phyloP scores from a whole-genome alignment of 1,284 basidiomycete genomes.

The Porphyrellus sp. region DNA sequence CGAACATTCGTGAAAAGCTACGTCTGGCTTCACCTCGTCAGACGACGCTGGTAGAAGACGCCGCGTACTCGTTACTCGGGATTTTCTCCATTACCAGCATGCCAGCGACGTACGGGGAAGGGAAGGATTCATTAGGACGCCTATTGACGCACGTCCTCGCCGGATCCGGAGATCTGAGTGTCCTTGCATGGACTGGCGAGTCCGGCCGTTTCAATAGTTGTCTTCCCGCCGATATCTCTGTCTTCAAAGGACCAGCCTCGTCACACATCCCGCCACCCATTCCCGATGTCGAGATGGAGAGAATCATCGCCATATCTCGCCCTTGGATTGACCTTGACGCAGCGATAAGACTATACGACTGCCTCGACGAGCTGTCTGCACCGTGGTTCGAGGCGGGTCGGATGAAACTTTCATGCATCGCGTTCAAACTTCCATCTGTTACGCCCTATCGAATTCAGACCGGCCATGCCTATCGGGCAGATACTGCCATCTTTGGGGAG shows the following conservation, averaged over 20 bases:
- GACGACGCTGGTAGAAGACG: not conserved
- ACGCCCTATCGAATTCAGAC: not conserved
- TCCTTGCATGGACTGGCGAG: not conserved
- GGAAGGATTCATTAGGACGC: not conserved
- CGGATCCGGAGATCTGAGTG: not conserved
- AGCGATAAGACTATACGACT: not conserved
- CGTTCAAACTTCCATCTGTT: not conserved
- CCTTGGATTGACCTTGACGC: not conserved
- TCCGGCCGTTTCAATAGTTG: not conserved
- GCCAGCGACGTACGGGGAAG: not conserved
- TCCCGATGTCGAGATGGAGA: not conserved
- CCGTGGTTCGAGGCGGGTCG: not conserved
- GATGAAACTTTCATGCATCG: not conserved
- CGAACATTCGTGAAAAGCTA: not conserved
- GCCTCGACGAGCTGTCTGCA: not conserved
- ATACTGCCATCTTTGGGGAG: not conserved
- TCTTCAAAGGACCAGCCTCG: not conserved
- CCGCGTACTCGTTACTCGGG: not conserved
- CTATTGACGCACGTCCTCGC: not conserved
- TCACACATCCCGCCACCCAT: not conserved
- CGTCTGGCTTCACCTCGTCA: not conserved
- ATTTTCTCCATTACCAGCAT: not conserved
- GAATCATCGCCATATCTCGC: no score
- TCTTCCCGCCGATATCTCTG: not conserved
- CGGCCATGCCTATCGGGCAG: not conserved